These are phyloP conservation scores for Candida succiphila DNA, from an alignment of 805 yeast species.

Conservation along the genomic window DNA sequence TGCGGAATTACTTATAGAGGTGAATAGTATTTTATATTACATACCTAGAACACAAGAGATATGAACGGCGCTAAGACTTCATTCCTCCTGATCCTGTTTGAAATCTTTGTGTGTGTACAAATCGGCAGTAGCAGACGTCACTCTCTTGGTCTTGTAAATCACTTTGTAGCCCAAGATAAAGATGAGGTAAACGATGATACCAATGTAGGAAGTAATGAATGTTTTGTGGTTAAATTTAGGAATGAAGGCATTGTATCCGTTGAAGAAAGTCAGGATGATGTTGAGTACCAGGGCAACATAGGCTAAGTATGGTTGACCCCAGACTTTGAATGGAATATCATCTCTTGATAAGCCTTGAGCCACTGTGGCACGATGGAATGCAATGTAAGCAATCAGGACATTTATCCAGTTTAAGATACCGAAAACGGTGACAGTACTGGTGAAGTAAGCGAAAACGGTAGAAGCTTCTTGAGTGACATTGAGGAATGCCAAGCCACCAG, in stretches of 20 bases:
- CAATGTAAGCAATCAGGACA: constrained; percentile 33
- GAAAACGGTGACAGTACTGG: constrained; percentile 26
- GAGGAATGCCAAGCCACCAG: constrained; percentile 55
- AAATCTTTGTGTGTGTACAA: too few relatives aligned
- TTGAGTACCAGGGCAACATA: constrained; percentile 16
- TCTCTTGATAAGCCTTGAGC: constrained; percentile 36
- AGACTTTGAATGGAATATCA: constrained; percentile 27
- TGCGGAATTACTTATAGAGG: too few relatives aligned
- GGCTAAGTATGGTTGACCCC: constrained; percentile 12
- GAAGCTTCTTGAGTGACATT: constrained; percentile 41
- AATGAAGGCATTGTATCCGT: constrained; percentile 26
- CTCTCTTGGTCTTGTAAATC: constrained; percentile 20
- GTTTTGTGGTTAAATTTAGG: constrained; percentile 20
- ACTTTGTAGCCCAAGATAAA: constrained; percentile 22
- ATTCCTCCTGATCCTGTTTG: too few relatives aligned
- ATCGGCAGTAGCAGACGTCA: constrained; percentile 29
- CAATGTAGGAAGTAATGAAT: constrained; percentile 26
- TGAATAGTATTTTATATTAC: too few relatives aligned
- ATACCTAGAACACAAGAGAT: too few relatives aligned
- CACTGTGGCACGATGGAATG: constrained; percentile 45
- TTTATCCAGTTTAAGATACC: constrained; percentile 1
- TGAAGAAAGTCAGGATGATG: constrained; percentile 24
- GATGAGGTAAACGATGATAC: constrained; percentile 24
- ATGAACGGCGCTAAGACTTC: too few relatives aligned
- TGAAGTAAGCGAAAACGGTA: constrained; percentile 60